Evolutionary conservation across 176 grass and related monocot species (phyloP), one percentile per base, ranked within the genome.

Genomic region (Metroxylon sagu): DNA sequence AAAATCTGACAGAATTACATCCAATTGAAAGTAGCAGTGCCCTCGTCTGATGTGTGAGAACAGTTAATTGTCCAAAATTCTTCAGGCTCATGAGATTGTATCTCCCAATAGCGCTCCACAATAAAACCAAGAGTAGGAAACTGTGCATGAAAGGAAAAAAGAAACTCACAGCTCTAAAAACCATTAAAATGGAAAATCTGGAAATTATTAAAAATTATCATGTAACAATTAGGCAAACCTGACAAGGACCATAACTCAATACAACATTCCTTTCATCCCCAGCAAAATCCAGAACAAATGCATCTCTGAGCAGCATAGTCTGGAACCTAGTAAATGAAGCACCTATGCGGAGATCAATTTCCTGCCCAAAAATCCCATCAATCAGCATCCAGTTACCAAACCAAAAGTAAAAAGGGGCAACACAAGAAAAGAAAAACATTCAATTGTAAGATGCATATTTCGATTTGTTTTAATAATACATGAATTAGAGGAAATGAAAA

Each of bases 101-200:
- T 85, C 67, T 90, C 91, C 91, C 91, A 96, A 80, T 79, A 90
- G 57, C 83, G 77, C 54, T 96, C 91, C 64, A 96, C 91, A 56
- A 96, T 90, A 82, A 96, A 96, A 53, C 91, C 91, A 69, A 96
- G 78, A 50, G 91, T 96, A 82, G 91, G 91, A 80, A 96, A 96
- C 91, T 96, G 68, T 16, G 18, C 6, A 15, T 43, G 35, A 12
- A 21, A 62, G 60, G 28, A 19, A 28, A 50, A 71, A 58, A 67
- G 54, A 78, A 68, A 81, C 35, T 43, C 8, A 12, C 8, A 12
- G 35, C 35, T 14, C 35, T 43, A 43, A 43, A 43, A 43, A 12
- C 35, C 2, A 3, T 43, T 43, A 43, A 43, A 7, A 43, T 14
- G 35, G 35, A 43, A 43, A 12, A 43, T 7, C 35, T 43, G 35